Percentiles rank a stretch among this genome's conserved stretches.
Evolutionary conservation across 2,329 filamentous ascomycete genomes (phyloP).

Genomic region (Sclerotinia sclerotiorum): DNA sequence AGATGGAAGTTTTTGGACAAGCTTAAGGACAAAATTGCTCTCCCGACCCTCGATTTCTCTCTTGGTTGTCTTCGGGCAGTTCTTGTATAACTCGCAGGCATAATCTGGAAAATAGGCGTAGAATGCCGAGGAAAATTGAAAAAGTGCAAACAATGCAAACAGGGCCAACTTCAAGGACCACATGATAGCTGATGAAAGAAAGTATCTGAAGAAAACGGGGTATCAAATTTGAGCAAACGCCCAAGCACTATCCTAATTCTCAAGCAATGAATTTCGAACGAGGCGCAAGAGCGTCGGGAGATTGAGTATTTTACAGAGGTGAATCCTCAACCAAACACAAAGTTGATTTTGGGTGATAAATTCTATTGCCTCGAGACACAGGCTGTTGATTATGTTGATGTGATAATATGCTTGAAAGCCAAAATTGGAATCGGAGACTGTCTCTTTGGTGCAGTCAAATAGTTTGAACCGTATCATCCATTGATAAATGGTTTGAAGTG

Average conservation of each 20-base stretch:
- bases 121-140: slow-evolving; percentile 32
- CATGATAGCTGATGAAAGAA: not conserved
- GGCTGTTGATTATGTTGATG: not conserved
- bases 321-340: not conserved
- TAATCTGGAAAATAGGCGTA: slow-evolving; percentile 35
- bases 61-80: not conserved
- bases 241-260: not conserved
- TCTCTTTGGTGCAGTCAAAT: not conserved
- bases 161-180: slow-evolving; percentile 6
- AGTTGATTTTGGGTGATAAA: not conserved
- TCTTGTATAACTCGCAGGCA: slow-evolving; percentile 26
- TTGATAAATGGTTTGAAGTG: not conserved
- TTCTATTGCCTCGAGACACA: not conserved
- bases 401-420: not conserved
- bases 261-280: not conserved
- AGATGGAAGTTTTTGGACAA: slow-evolving; percentile 30
- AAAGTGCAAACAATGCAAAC: slow-evolving; percentile 3
- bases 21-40: slow-evolving; percentile 24
- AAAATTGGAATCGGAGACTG: not conserved
- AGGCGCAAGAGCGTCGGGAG: not conserved
- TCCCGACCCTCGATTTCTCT: slow-evolving; percentile 2
- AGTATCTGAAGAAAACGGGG: not conserved
- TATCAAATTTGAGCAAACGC: not conserved
- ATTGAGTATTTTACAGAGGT: slow-evolving; percentile 1
- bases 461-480: not conserved